Base-by-base conservation (phyloP, 495 filamentous ascomycete genomes). In the Rusavskia elegans region DNA sequence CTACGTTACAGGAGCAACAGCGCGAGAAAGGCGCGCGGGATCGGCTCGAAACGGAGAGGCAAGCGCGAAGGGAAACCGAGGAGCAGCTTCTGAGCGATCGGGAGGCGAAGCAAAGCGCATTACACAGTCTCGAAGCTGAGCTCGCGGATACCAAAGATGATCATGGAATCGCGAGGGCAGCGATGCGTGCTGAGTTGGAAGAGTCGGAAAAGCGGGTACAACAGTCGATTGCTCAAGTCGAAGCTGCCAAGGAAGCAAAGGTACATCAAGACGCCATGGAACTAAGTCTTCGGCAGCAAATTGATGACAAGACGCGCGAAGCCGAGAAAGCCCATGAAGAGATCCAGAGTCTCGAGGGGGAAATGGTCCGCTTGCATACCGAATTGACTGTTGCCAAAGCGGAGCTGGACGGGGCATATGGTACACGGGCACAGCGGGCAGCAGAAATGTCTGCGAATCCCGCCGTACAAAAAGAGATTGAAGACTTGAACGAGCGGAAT, bases 351-450 rank as follows among this genome's bases (percentile, higher is more conserved):
- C 72, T 93, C 49, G 89, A 93, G 61, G 75, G 79, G 57, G 86
- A 92, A 65, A 74, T 95, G 53, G 84, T 89, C 45, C 80, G 87
- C 51, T 71, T 93, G 45, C 87, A 88, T 52, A 97, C 89, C 37
- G 92, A 97, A 61, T 71, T 94, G 53, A 89, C 89, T 45, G 79
- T 98, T 67, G 85, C 85, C 52, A 87, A 85, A 64, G 92, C 92
- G 5, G 92, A 98, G 69, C 82, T 97, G 35, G 92, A 98, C 61
- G 86, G 87, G 50, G 90, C 92, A 19, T 94, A 95, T 61, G 92
- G 87, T 27, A 59, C 59, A 39, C 72, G 85, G 51, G 77, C 81
- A 38, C 72, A 92, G 64, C 80, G 87, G 21, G 87, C 86, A 5
- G 84, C 84, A 0, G 83, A 87, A 61, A 80, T 77, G 16, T 81